phyloP scores from a whole-genome alignment of 768 basidiomycete genomes.

The Suillus hirtellus region DNA sequence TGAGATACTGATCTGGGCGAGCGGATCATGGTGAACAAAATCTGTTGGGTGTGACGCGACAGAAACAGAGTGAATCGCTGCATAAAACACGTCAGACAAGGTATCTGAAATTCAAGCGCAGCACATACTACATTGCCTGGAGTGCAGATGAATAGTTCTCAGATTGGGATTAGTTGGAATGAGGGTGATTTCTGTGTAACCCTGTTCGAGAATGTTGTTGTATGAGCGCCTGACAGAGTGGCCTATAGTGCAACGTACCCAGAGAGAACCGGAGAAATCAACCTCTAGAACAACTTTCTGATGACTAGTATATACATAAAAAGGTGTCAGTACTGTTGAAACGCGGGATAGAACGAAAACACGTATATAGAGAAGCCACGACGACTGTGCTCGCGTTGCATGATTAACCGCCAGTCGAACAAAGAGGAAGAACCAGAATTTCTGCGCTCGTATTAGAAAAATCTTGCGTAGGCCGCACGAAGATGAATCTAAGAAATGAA shows the following conservation, averaged over 20 bases:
- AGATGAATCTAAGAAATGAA: background rate
- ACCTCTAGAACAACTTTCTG: conserved; percentile 95
- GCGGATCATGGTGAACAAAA: conserved; percentile 77
- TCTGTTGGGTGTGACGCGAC: conserved; percentile 73
- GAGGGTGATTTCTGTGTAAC: conserved; percentile 91
- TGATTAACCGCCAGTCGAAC: conserved; percentile 30
- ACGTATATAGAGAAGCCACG: conserved; percentile 90
- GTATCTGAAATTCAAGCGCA: conserved; percentile 17
- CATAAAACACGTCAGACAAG: conserved; percentile 24
- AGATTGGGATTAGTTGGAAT: conserved; percentile 79
- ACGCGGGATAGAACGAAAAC: conserved; percentile 37
- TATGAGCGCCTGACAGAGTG: conserved; percentile 21
- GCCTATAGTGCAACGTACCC: conserved; percentile 51
- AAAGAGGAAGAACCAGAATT: conserved; percentile 7
- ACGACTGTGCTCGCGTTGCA: conserved; percentile 76
- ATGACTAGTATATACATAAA: conserved; percentile 77
- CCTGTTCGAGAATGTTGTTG: conserved; percentile 46
- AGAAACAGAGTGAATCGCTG: conserved; percentile 73
- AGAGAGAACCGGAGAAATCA: conserved; percentile 85
- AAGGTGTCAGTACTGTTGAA: conserved; percentile 44
- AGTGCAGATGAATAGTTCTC: conserved; percentile 84
- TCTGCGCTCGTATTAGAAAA: conserved; percentile 1
- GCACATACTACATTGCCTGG: conserved; percentile 79
- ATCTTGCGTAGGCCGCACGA: background rate
- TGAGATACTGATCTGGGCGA: conserved; percentile 62